These are phyloP conservation scores for Boletus vermiculosoides DNA, from an alignment of 768 basidiomycete species.

Conservation along the genomic window DNA sequence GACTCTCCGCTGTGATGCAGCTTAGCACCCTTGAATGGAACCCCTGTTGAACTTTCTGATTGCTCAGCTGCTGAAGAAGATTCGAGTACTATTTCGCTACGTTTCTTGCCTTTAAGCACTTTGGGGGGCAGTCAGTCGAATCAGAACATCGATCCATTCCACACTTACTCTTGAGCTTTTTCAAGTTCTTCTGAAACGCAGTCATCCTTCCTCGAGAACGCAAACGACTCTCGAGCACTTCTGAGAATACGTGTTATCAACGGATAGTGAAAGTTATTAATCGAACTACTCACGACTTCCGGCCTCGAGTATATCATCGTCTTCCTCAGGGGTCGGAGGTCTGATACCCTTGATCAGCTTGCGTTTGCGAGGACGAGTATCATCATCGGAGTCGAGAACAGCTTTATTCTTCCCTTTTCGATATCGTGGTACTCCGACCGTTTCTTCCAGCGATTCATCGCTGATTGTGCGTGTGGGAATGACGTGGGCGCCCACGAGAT, in stretches of 20 bases:
- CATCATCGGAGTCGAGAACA: conserved; percentile 37
- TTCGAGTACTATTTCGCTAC: conserved; percentile 32
- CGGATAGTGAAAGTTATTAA: neutral
- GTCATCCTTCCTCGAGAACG: conserved; percentile 60
- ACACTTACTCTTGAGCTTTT: conserved; percentile 59
- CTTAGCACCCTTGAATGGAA: conserved; percentile 48
- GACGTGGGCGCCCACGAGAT: conserved; percentile 13
- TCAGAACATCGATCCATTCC: neutral
- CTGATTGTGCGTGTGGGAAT: conserved; percentile 13
- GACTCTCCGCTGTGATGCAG: conserved; percentile 39
- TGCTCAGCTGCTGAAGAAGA: conserved; percentile 36
- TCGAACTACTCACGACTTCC: conserved; percentile 48
- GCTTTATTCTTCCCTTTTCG: conserved; percentile 21
- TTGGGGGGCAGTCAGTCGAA: conserved; percentile 3
- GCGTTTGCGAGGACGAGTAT: conserved; percentile 35
- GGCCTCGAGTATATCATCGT: conserved; percentile 44
- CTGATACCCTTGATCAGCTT: conserved; percentile 45
- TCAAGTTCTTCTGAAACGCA: conserved; percentile 60
- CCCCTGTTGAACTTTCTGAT: conserved; percentile 24
- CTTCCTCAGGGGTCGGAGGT: conserved; percentile 43
- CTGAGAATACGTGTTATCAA: conserved; percentile 34
- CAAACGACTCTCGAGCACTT: conserved; percentile 62
- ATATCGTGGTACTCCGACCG: conserved; percentile 13
- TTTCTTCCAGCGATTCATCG: conserved; percentile 27
- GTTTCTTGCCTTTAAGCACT: conserved; percentile 42